Evolutionary conservation across 495 filamentous ascomycete genomes (phyloP), one percentile per base, ranked within the genome.

Genomic region (Neurospora sp.): DNA sequence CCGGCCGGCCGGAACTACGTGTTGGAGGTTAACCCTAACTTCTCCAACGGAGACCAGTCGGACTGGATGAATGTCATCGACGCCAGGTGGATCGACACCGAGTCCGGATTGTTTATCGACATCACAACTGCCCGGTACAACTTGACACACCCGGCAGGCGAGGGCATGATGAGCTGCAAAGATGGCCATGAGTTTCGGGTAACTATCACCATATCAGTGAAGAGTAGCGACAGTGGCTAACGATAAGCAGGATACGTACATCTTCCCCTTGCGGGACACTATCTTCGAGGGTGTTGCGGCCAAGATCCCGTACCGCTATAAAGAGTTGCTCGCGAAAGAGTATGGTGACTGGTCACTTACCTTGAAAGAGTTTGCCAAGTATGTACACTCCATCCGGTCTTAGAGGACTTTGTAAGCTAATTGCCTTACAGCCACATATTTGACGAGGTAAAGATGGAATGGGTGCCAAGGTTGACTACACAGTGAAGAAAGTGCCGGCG

Each of bases 1-100:
- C 80, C 83, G 13, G 73, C 78, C 13, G 82, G 85, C 24, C 85
- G 90, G 6, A 80, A 84, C 31, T 94, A 92, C 75, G 83, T 92
- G 6, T 85, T 94, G 7, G 91, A 93, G 73, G 81, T 94, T 48
- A 94, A 93, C 76, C 90, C 90, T 0, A 89, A 88, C 79, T 85
- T 85, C 28, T 82, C 82, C 21, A 85, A 92, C 73, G 86, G 91
- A 10, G 86, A 88, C 42, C 82, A 86, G 34, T 89, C 90, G 3
- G 86, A 89, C 74, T 87, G 86, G 4, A 77, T 82, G 69, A 92
- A 93, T 73, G 86, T 92, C 66, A 92, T 93, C 73, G 92, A 94
- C 78, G 91, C 91, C 42, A 83, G 92, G 19, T 94, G 90, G 90
- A 89, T 93, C 71, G 92, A 94, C 78, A 84, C 86, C n/a, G 78